Percentiles rank a stretch among this genome's conserved stretches.
These are phyloP conservation scores for Exophiala sideris DNA, from an alignment of 2,329 filamentous ascomycete species.

Conservation along the genomic window DNA sequence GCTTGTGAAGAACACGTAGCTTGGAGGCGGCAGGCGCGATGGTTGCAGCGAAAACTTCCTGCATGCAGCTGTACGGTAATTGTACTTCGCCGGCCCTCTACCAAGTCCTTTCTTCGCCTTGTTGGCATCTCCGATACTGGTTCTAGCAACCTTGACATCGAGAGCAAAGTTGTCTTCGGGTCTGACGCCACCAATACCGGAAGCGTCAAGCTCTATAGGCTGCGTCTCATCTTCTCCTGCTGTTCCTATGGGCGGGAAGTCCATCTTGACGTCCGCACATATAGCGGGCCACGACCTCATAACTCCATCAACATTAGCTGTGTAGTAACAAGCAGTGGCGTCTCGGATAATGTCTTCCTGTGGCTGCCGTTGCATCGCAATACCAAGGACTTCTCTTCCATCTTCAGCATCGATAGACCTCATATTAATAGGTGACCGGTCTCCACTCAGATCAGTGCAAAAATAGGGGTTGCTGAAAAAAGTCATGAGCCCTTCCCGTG, in stretches of 20 bases:
- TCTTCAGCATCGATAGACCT: slow-evolving; percentile 6
- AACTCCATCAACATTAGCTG: not conserved
- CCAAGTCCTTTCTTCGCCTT: not conserved
- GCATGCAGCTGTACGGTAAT: slow-evolving; percentile 22
- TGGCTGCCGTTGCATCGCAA: not conserved
- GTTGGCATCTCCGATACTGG: not conserved
- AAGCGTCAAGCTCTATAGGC: slow-evolving; percentile 32
- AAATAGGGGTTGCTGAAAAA: slow-evolving; percentile 80
- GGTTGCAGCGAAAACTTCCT: slow-evolving; percentile 28
- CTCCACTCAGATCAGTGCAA: slow-evolving; percentile 67
- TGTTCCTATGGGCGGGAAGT: slow-evolving; percentile 18
- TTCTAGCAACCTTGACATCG: slow-evolving; percentile 28
- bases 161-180: slow-evolving; percentile 37
- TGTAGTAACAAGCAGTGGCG: slow-evolving; percentile 25
- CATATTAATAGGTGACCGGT: slow-evolving; percentile 19
- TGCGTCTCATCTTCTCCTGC: slow-evolving; percentile 24
- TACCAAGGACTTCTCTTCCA: slow-evolving; percentile 14
- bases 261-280: slow-evolving; percentile 15
- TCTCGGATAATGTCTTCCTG: slow-evolving; percentile 22
- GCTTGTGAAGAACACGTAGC: slow-evolving; percentile 30
- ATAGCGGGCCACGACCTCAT: not conserved
- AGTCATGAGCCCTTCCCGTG: slow-evolving; percentile 67
- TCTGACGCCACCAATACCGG: slow-evolving; percentile 34
- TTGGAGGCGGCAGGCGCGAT: slow-evolving; percentile 33
- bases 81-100: slow-evolving; percentile 15